These are phyloP conservation scores for Xerocomellus amylosporus DNA, from an alignment of 768 basidiomycete genomes.

Conservation along the genomic window DNA sequence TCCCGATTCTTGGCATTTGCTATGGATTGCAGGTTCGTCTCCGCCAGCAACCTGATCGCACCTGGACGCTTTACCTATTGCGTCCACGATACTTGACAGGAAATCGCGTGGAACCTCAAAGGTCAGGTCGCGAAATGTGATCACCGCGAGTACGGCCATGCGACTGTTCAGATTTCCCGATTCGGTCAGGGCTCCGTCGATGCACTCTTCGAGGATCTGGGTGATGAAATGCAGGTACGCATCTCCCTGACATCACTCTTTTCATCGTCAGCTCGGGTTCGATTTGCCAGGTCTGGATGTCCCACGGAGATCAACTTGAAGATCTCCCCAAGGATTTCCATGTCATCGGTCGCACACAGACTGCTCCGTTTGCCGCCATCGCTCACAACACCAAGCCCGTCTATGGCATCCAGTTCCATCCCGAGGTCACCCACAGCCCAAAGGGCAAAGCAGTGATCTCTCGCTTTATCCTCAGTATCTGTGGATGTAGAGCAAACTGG, in stretches of 20 bases:
- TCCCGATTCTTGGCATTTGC: conserved; percentile 95
- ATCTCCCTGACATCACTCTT: background rate
- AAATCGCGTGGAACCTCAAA: conserved; percentile 86
- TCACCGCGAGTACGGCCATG: conserved; percentile 95
- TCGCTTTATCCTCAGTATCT: conserved; percentile 81
- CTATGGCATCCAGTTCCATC: conserved; percentile 98
- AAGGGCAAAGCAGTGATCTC: conserved; percentile 88
- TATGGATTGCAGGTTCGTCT: conserved; percentile 85
- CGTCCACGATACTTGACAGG: conserved; percentile 45
- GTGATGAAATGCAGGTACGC: conserved; percentile 83
- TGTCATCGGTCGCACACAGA: conserved; percentile 80
- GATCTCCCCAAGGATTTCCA: conserved; percentile 80
- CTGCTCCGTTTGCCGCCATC: conserved; percentile 90
- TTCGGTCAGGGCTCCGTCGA: conserved; percentile 59
- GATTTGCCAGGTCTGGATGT: conserved; percentile 96
- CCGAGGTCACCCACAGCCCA: conserved; percentile 94
- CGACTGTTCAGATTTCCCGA: conserved; percentile 71
- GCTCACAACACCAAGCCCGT: conserved; percentile 86
- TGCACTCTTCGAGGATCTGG: conserved; percentile 80
- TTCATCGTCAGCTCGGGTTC: background rate
- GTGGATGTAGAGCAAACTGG: conserved; percentile 80
- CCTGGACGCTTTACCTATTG: background rate
- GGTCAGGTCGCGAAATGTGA: conserved; percentile 84
- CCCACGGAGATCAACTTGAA: conserved; percentile 93
- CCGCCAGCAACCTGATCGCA: background rate